Conservation (phyloP, 2,329 filamentous ascomycete species). For the Epichloe sp. region DNA sequence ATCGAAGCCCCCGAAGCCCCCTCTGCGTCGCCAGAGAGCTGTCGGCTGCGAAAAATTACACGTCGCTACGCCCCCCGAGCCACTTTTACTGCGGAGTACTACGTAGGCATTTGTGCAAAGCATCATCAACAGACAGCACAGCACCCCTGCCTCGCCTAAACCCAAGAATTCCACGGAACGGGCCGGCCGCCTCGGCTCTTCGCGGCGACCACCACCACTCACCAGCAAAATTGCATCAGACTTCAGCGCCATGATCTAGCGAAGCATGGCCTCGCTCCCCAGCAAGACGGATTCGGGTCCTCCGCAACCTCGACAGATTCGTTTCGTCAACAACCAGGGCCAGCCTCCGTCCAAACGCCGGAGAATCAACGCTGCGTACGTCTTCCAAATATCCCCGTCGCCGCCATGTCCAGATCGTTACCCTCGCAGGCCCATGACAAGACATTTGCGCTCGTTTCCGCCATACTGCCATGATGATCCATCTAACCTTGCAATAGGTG, state of each 20-base stretch:
- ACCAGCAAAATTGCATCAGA: neutral
- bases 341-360: conserved; percentile 68
- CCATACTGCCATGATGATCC: neutral
- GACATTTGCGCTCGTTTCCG: neutral
- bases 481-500: conserved; percentile 32
- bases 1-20: neutral
- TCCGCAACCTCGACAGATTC: conserved; percentile 45
- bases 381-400: conserved; percentile 10
- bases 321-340: conserved; percentile 73
- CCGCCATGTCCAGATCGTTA: neutral
- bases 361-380: conserved; percentile 67
- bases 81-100: neutral
- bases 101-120: neutral
- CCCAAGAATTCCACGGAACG: neutral
- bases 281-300: conserved; percentile 25
- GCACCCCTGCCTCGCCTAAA: neutral
- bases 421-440: neutral
- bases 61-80: neutral
- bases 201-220: neutral
- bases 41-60: neutral
- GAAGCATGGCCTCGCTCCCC: conserved; percentile 33
- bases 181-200: neutral
- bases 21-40: neutral
- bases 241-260: conserved; percentile 21
- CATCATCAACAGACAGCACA: neutral